Percentiles rank a stretch among this genome's conserved stretches.
phyloP scores from a whole-genome alignment of 257 asterid genomes.

The Solanum virginianum region DNA sequence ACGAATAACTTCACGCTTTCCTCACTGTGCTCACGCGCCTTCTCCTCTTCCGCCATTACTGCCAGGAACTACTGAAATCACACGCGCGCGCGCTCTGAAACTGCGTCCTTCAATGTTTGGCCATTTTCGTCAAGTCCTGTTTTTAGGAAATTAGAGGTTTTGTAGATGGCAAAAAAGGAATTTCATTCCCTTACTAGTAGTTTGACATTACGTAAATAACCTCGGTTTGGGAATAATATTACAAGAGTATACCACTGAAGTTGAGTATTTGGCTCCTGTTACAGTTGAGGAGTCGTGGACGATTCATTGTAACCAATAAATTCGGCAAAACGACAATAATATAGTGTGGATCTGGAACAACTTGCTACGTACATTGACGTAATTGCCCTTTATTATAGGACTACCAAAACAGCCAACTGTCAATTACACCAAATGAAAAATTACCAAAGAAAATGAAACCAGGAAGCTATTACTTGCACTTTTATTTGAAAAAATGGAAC shows the following conservation, averaged over 20 bases:
- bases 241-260: neutral
- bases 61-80: neutral
- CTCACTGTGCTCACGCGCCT: conserved; percentile 22
- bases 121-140: neutral
- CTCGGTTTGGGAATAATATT: neutral
- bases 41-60: conserved; percentile 58
- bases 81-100: neutral
- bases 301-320: neutral
- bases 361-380: neutral
- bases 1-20: conserved; percentile 96
- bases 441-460: neutral
- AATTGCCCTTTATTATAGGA: neutral
- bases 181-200: neutral
- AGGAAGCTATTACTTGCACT: neutral
- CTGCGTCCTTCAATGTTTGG: neutral
- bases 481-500: no score
- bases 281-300: neutral
- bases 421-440: no score
- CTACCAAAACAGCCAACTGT: no score
- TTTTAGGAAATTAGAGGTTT: neutral
- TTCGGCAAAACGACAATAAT: neutral
- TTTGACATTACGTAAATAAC: neutral
- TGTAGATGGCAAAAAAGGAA: neutral
- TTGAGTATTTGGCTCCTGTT: neutral
- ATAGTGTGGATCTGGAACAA: neutral